These are phyloP conservation scores for Synchytrium microbalum DNA, from an alignment of 371 early-diverging fungal species.

Conservation along the genomic window DNA sequence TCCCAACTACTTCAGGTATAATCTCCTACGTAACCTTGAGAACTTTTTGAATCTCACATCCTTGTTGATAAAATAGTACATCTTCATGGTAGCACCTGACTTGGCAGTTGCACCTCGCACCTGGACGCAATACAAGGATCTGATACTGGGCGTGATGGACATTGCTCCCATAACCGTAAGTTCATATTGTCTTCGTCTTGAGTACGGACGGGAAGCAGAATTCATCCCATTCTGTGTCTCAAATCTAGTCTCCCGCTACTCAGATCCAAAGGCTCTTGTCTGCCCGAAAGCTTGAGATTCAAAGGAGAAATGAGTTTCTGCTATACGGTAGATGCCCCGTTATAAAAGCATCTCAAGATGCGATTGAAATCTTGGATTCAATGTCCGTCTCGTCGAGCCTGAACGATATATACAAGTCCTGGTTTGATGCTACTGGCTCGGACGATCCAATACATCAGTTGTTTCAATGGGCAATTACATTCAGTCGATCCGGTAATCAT, in stretches of 20 bases:
- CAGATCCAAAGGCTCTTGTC: too few species aligned
- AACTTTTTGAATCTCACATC: background rate
- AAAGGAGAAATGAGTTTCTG: background rate
- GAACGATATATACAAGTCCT: background rate
- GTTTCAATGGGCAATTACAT: slow-evolving; percentile 35
- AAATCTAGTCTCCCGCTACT: too few species aligned
- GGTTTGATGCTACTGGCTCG: background rate
- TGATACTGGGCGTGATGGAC: background rate
- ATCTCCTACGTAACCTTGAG: background rate
- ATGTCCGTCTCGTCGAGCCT: background rate
- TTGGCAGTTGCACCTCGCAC: background rate
- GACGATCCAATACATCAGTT: background rate
- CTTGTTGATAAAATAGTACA: background rate
- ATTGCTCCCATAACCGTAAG: background rate
- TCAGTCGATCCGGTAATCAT: slow-evolving; percentile 48
- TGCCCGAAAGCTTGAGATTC: too few species aligned
- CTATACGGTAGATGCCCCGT: background rate
- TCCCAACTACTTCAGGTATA: slow-evolving; percentile 2
- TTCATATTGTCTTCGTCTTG: too few species aligned
- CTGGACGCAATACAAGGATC: background rate
- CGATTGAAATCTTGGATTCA: background rate
- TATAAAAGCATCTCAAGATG: background rate
- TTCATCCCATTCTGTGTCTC: too few species aligned
- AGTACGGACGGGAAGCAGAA: too few species aligned
- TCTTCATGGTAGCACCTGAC: background rate